phyloP scores from a whole-genome alignment of 2,329 filamentous ascomycete genomes.

The Didymella lethalis region DNA sequence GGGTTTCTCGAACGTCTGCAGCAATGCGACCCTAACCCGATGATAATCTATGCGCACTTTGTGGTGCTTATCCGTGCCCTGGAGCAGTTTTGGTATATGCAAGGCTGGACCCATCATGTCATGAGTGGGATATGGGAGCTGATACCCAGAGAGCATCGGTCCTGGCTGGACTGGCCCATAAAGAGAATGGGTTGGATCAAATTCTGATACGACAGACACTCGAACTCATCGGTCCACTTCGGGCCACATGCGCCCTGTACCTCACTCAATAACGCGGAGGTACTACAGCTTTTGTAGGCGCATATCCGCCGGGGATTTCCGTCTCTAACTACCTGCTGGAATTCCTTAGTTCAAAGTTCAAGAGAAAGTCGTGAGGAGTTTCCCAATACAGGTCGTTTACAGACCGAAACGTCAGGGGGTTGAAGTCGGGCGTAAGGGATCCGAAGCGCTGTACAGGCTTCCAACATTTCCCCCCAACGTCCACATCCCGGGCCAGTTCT shows the following conservation, averaged over 20 bases:
- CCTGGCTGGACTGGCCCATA: conserved; percentile 38
- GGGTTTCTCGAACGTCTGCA: conserved; percentile 37
- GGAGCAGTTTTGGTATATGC: conserved; percentile 44
- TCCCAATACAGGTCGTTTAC: too few species aligned
- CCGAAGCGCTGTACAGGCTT: neutral
- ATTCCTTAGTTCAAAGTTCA: too few species aligned
- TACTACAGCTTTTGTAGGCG: too few species aligned
- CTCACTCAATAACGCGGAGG: too few species aligned
- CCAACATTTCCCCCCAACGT: neutral
- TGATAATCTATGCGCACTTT: conserved; percentile 42
- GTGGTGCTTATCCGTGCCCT: conserved; percentile 36
- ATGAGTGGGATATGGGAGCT: conserved; percentile 36
- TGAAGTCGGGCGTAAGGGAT: neutral
- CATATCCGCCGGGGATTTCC: too few species aligned
- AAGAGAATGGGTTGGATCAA: conserved; percentile 34
- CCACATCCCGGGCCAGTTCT: neutral
- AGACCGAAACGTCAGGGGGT: neutral
- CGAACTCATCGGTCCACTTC: neutral
- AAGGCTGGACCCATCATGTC: conserved; percentile 42
- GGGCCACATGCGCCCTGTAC: too few species aligned
- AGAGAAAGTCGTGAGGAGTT: too few species aligned
- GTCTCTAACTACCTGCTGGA: too few species aligned
- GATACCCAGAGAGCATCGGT: conserved; percentile 29
- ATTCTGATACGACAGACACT: conserved; percentile 18
- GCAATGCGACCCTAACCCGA: conserved; percentile 26